Base-by-base conservation (phyloP, 2,329 filamentous ascomycete genomes). In the Clarireedia hainanense region DNA sequence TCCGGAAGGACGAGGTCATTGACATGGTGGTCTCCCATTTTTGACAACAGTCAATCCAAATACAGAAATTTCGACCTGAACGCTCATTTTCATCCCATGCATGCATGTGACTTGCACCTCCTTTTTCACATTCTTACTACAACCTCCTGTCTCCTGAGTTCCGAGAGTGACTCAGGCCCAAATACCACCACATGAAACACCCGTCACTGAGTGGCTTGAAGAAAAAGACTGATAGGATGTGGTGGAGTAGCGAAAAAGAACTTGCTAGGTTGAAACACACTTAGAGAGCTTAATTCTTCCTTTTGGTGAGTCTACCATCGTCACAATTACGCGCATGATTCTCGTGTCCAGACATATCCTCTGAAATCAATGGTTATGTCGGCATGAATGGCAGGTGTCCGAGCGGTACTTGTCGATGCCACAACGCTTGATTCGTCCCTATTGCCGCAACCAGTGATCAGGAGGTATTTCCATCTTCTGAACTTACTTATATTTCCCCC, bases 161-260 rank as follows among this genome's bases (percentile, higher is more conserved):
- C 49, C 36, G 40, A 36, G 34, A 39, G 47, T 6, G 23, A 14
- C 34, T 24, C 26, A 34, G 30, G 27, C 30, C 24, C 10, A 40
- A 23, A 42, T 49, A 14, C 43, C 15, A 49, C 34, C 30, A 49
- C 17, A 42, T 54, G 52, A 54, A 54, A 54, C 45, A 26, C 5
- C 23, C 43, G 46, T 23, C 12, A 9, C 6, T n/a, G 36, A 14
- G 39, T 42, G 39, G n/a, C 45, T 49, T 40, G 52, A n/a, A 12
- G 30, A 7, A 37, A 30, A 48, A 40, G 2, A 26, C 42, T n/a
- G 30, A 53, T 53, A 51, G 34, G 30, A 12, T 39, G n/a, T 40
- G 43, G 43, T 14, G n/a, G 17, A 48, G n/a, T 14, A 17, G 15
- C 7, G 15, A 12, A 34, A 34, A 34, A 34, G 5, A 15, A 42